These are phyloP conservation scores for Chlorella sorokiniana DNA, from an alignment of 139 green algal genomes.

Conservation along the genomic window DNA sequence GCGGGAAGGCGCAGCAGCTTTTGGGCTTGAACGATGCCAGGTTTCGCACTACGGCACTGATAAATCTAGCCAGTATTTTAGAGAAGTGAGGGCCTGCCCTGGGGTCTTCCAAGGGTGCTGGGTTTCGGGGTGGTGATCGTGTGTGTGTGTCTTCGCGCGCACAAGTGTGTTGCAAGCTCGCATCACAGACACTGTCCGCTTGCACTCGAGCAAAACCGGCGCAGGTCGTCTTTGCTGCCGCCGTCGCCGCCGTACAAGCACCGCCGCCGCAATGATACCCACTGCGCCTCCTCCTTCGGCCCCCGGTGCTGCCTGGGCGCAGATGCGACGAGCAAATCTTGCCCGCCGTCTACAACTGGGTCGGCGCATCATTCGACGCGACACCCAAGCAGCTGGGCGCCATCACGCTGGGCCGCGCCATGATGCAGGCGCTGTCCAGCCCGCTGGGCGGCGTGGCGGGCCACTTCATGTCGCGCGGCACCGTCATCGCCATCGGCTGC, in stretches of 20 bases:
- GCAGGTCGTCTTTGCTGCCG: too few relatives aligned
- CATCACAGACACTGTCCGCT: too few relatives aligned
- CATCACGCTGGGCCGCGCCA: constrained; percentile 68
- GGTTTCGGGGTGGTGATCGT: too few relatives aligned
- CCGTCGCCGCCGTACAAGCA: background rate
- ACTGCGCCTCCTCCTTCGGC: too few relatives aligned
- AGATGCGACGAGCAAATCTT: constrained; percentile 60
- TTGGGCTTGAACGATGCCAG: background rate
- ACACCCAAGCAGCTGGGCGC: constrained; percentile 74
- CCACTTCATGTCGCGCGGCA: constrained; percentile 53
- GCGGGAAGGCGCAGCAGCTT: background rate
- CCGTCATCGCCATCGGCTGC: constrained; percentile 69
- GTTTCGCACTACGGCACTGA: background rate
- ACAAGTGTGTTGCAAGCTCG: too few relatives aligned
- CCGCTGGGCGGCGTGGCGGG: constrained; percentile 54
- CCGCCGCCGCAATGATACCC: too few relatives aligned
- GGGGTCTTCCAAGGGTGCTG: too few relatives aligned
- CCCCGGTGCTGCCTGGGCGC: background rate
- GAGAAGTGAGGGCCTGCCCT: constrained; percentile 6
- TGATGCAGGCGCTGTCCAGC: constrained; percentile 70
- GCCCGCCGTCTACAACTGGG: constrained; percentile 75
- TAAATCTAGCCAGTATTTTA: constrained; percentile 12
- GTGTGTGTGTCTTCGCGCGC: too few relatives aligned
- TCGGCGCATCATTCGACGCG: constrained; percentile 67
- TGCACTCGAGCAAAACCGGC: too few relatives aligned